Evolutionary conservation across 805 yeast species (phyloP).

Genomic region (Myxozyma vanderwaltii): DNA sequence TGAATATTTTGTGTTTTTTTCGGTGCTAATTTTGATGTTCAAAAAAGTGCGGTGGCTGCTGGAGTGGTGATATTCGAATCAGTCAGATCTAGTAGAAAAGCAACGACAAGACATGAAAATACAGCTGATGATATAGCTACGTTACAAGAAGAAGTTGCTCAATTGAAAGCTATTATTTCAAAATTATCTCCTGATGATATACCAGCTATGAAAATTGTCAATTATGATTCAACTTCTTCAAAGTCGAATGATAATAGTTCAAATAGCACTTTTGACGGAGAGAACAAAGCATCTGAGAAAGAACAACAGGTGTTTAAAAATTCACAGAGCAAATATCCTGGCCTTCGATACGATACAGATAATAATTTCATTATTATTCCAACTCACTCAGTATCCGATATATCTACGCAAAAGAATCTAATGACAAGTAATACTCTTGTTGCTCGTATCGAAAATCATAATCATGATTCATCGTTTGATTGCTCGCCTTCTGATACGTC

Average conservation of each 20-base stretch:
- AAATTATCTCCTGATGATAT: slow-evolving; percentile 13
- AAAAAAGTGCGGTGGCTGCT: slow-evolving; percentile 77
- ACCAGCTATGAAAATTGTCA: slow-evolving; percentile 3
- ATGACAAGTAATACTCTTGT: slow-evolving; percentile 8
- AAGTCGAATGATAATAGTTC: background rate
- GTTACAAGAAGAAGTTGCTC: slow-evolving; percentile 69
- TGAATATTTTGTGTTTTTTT: too few species aligned
- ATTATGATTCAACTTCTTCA: background rate
- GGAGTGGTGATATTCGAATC: slow-evolving; percentile 72
- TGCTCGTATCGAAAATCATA: slow-evolving; percentile 7
- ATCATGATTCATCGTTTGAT: background rate
- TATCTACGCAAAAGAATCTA: background rate
- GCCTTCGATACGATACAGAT: slow-evolving; percentile 1
- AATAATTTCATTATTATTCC: slow-evolving; percentile 11
- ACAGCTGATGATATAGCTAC: slow-evolving; percentile 72
- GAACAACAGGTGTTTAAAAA: background rate
- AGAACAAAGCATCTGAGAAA: background rate
- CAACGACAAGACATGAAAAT: slow-evolving; percentile 59
- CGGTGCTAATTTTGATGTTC: too few species aligned
- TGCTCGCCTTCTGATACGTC: background rate
- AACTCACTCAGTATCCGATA: background rate
- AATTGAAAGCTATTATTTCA: slow-evolving; percentile 39
- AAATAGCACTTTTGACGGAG: too few species aligned
- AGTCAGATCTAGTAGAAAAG: slow-evolving; percentile 66
- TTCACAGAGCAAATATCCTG: background rate